Percentiles rank a stretch among this genome's conserved stretches.
phyloP scores from a whole-genome alignment of 2,329 filamentous ascomycete genomes.

The Aspergillus sclerotialis region DNA sequence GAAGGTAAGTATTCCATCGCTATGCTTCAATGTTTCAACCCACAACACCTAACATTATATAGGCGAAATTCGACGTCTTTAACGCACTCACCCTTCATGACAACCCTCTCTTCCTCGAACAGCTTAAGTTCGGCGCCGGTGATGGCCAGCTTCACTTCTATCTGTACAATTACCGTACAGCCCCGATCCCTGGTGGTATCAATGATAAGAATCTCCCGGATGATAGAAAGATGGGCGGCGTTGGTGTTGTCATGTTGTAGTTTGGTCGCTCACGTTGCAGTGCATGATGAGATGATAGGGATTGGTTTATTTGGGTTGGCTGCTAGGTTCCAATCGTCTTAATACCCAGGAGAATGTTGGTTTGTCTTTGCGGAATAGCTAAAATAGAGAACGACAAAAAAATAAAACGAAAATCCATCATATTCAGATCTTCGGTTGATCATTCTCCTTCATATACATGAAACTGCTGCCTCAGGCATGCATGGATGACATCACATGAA shows the following conservation, averaged over 20 bases:
- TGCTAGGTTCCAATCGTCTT: neutral
- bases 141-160: slow-evolving; percentile 97
- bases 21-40: neutral
- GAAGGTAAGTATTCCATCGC: slow-evolving; percentile 39
- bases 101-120: slow-evolving; percentile 84
- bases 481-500: neutral
- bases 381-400: too few relatives aligned
- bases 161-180: slow-evolving; percentile 90
- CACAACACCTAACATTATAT: slow-evolving; percentile 3
- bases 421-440: too few relatives aligned
- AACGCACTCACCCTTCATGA: slow-evolving; percentile 92
- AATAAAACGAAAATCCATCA: too few relatives aligned
- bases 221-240: slow-evolving; percentile 69
- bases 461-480: neutral
- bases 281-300: neutral
- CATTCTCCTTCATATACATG: too few relatives aligned
- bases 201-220: slow-evolving; percentile 73
- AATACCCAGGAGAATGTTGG: neutral
- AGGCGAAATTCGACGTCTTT: slow-evolving; percentile 85
- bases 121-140: slow-evolving; percentile 90
- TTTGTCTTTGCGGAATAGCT: neutral
- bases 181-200: slow-evolving; percentile 77
- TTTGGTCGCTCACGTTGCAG: slow-evolving; percentile 1
- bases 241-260: slow-evolving; percentile 80
- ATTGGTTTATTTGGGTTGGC: neutral